Evolutionary conservation across 192 early-diverging fungal genomes (phyloP), one percentile per base, ranked within the genome.

Genomic region (Coemansia sp.): DNA sequence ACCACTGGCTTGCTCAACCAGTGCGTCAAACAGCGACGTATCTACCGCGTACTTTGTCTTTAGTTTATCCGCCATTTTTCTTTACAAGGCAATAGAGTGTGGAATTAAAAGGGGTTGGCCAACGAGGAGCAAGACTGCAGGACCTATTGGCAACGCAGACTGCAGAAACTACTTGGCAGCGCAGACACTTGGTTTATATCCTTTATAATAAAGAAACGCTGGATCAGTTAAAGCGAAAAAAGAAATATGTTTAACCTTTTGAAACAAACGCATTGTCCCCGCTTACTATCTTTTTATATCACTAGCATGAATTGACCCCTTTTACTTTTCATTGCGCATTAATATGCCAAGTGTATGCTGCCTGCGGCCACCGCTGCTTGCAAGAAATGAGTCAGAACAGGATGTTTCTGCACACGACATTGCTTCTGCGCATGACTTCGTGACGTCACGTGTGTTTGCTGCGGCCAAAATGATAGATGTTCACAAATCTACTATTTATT

Each of bases 31-130:
- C 47, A 80, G 61, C 11, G 77, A 63, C 19, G 72, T 63, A 53
- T 80, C 77, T 7, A 80, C 66, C 14, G 77, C 60, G 56, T 80
- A 80, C 65, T 74, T 80, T 32, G 29, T 51, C n/a, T 49, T 53
- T 5, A 15, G 41, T 45, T 45, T n/a, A n/a, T n/a, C 41, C 11
- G 41, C 5, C 41, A 45, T 45, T n/a, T 15, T n/a, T 45, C 3
- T 4, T 45, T 45, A n/a, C 3, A 10, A n/a, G 0, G 15, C 0
- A 15, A 45, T 45, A 45, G 1, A 45, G 14, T 45, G 11, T 45
- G 41, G 14, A 45, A 45, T 2, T 15, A 45, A 45, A 45, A n/a
- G 0, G 14, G 5, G 41, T 5, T 5, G 2, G 7, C 32, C 32
- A 2, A 2, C 6, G 7, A 1, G 8, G 7, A 35, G 32, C 32